Evolutionary conservation across 164 flowering plant genomes (phyloP), one percentile per base, ranked within the genome.

Genomic region (Chimonanthus salicifolius): DNA sequence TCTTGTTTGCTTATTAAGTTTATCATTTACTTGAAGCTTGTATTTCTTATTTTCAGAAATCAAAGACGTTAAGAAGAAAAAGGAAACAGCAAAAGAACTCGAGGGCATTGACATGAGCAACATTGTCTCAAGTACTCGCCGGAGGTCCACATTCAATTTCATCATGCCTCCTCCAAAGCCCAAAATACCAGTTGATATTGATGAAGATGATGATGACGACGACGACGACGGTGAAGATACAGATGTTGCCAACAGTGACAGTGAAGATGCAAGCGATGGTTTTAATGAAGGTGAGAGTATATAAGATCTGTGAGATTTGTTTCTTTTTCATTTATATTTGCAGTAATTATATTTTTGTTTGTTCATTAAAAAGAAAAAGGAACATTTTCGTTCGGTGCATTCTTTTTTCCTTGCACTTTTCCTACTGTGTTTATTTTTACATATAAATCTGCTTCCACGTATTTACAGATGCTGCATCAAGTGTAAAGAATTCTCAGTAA

Each of bases 81-180:
- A 95, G 80, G 92, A 91, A 77, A 88, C 87, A 76, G 95, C 92
- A 45, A 90, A 83, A 82, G 98, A 95, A 83, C 97, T 95, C 62
- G 99, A 95, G 79, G 98, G 99, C 78, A 95, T 95, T 78, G 97
- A 95, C 80, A 80, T 76, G 78, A 89, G 94, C 81, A 95, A 95
- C 82, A 92, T 94, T 49, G 90, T 94, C 10, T 74, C 87, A 74
- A 88, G 89, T 78, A 80, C 98, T 71, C 88, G 97, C 7, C 80
- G 98, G 73, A 86, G 98, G 82, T 83, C 98, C 33, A 76, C 94
- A n/a, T 72, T 78, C 54, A 84, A 82, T 79, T 90, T 80, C 79
- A 70, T 80, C 58, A 45, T 87, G 18, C 74, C 78, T 72, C 92
- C 93, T 70, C 88, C 89, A 64, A 88, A 86, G 76, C 92, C 95